A percentile compares a stretch with the other conserved stretches of the same genome.
Evolutionary conservation across 108 stramenopile genomes (phyloP).

Genomic region (Discostella pseudostelligera): DNA sequence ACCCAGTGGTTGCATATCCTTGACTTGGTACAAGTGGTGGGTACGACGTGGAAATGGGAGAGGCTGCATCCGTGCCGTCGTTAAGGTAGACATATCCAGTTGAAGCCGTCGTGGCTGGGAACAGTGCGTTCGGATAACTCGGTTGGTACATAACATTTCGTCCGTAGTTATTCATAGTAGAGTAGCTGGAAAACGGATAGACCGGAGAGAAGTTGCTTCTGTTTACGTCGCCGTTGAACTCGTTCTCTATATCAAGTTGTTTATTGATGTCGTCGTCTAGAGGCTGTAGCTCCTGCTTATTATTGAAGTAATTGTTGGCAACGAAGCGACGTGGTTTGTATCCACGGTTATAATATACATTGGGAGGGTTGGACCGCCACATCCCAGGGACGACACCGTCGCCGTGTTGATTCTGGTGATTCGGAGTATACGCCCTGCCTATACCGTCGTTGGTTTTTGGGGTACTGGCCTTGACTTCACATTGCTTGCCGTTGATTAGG

Average conservation of each 20-base stretch:
- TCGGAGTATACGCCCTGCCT: not conserved
- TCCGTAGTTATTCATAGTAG: not conserved
- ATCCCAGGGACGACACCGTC: not conserved
- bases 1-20: conserved; percentile 1
- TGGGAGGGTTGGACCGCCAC: not conserved
- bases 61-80: no score
- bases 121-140: not conserved
- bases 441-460: conserved; percentile 37
- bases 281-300: no score
- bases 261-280: not conserved
- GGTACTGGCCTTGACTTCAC: conserved; percentile 64
- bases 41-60: no score
- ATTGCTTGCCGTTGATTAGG: conserved; percentile 57
- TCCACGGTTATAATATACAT: not conserved
- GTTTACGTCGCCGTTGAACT: not conserved
- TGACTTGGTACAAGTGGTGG: not conserved
- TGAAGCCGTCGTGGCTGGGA: not conserved
- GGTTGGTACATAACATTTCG: not conserved
- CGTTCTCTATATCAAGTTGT: not conserved
- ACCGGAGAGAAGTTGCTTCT: not conserved
- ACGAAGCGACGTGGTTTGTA: conserved; percentile 1
- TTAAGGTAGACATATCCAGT: not conserved
- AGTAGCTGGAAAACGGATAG: not conserved
- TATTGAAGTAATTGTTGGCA: not conserved
- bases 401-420: not conserved